Evolutionary conservation across 306 rosid species (phyloP).

Genomic region (Malus sieversii): DNA sequence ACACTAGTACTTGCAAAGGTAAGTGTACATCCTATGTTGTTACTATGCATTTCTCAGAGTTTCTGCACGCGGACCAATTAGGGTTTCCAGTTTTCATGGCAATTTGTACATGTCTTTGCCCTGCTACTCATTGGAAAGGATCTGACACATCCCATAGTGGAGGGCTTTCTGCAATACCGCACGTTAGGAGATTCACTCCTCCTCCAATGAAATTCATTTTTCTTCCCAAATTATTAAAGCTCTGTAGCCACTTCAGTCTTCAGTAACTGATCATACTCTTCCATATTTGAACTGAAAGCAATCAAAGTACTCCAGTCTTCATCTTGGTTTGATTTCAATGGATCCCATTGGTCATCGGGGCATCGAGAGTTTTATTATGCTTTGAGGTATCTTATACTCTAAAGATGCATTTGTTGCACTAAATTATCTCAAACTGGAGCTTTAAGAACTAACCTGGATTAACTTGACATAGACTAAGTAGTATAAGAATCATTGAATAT

Average conservation of each 20-base stretch:
- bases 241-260: not conserved
- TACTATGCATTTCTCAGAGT: not conserved
- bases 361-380: too few species aligned
- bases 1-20: not conserved
- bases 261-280: not conserved
- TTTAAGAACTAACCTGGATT: too few species aligned
- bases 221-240: not conserved
- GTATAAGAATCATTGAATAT: too few species aligned
- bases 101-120: not conserved
- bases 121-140: not conserved
- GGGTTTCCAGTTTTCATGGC: not conserved
- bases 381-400: too few species aligned
- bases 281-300: not conserved
- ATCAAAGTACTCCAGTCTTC: not conserved
- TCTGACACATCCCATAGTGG: not conserved
- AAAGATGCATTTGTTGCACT: too few species aligned
- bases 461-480: too few species aligned
- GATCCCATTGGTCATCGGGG: not conserved
- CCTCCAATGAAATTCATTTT: not conserved
- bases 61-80: not conserved
- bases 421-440: too few species aligned
- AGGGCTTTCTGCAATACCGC: not conserved
- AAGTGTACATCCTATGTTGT: not conserved
- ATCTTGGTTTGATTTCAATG: not conserved
- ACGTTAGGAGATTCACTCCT: not conserved